phyloP scores from a whole-genome alignment of 257 asterid species.

The Lycium ferocissimum region DNA sequence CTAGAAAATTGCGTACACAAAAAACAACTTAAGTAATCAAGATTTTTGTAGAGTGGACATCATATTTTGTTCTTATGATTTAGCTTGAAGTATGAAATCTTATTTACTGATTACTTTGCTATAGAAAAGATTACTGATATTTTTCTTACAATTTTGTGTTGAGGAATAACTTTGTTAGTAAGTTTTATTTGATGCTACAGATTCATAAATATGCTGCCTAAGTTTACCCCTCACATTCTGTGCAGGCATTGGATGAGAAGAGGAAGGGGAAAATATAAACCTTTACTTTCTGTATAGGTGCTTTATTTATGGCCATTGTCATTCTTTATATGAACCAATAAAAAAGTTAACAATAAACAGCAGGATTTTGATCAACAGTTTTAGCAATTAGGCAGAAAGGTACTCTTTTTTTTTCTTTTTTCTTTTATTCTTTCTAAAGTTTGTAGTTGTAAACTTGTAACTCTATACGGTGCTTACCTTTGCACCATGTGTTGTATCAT shows the following conservation, averaged over 20 bases:
- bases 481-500: slow-evolving; percentile 24
- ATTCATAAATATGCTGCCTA: neutral
- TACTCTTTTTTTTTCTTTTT: slow-evolving; percentile 20
- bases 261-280: slow-evolving; percentile 73
- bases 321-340: slow-evolving; percentile 58
- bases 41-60: neutral
- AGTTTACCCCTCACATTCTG: slow-evolving; percentile 22
- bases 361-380: slow-evolving; percentile 1
- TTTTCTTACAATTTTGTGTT: neutral
- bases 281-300: slow-evolving; percentile 38
- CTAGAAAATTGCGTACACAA: neutral
- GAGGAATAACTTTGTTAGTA: neutral
- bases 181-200: neutral
- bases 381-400: slow-evolving; percentile 31
- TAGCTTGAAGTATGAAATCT: neutral
- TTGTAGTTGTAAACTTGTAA: neutral
- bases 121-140: neutral
- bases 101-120: neutral
- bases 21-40: neutral
- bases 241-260: slow-evolving; percentile 87
- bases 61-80: slow-evolving; percentile 3
- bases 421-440: slow-evolving; percentile 3
- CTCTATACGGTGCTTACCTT: neutral
- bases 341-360: slow-evolving; percentile 31
- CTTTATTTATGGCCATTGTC: slow-evolving; percentile 55